Evolutionary conservation across 1,139 yeast species (phyloP), one percentile per base, ranked within the genome.

Genomic region (Kodamaea alishanica): DNA sequence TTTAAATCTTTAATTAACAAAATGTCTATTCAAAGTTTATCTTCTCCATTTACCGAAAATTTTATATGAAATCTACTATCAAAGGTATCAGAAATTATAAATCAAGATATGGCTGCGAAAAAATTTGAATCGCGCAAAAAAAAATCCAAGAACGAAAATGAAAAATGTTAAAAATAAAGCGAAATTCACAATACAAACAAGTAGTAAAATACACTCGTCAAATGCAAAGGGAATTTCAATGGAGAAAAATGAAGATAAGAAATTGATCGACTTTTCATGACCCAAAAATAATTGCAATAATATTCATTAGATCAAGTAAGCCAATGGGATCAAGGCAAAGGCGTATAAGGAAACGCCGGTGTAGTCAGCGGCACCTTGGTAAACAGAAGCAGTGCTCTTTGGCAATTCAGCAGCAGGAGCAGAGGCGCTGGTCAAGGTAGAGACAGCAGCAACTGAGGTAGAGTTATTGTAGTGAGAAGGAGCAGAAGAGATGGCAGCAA

Each of bases 291-390:
- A 40, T 40, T 40, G 38, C 10, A 25, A 27, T 34, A 40, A 40
- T 40, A 40, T 40, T 34, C 33, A 26, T 51, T 51, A 56, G 48
- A 56, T 42, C 51, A 56, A 49, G 55, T 54, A 54, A 33, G 58
- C 60, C 45, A 56, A 51, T 35, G 61, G 59, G 35, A 56, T 40
- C 46, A 55, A 50, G 31, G 48, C 46, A 42, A 51, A 32, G 23
- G 58, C 60, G 27, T 43, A 36, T 41, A 46, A 39, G 8, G 60
- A 51, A 27, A 45, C 44, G 26, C 54, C 52, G 32, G 47, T 33
- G 47, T 42, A 45, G 32, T 35, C 42, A 34, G 53, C 59, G 37
- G 48, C 52, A 32, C 32, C 33, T 23, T 20, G 32, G 23, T 24
- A 11, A 15, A 24, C 26, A 27, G 36, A 34, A 11, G 34, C 38